phyloP scores from a whole-genome alignment of 1,284 basidiomycete genomes.

The Austroboletus niveus region DNA sequence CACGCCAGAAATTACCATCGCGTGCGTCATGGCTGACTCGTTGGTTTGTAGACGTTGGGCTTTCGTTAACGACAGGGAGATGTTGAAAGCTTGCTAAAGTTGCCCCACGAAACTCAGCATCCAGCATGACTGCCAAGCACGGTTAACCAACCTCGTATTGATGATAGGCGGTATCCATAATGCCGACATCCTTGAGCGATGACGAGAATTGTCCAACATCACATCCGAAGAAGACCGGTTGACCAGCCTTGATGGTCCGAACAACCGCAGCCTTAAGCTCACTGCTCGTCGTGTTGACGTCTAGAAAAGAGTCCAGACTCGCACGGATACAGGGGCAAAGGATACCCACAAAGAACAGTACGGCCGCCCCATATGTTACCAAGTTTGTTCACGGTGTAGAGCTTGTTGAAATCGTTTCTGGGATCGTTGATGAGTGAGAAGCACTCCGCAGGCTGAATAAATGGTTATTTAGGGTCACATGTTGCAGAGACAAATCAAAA shows the following conservation, averaged over 20 bases:
- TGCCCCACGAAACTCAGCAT: constrained; percentile 2
- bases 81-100: constrained; percentile 53
- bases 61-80: constrained; percentile 68
- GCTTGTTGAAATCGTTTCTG: constrained; percentile 75
- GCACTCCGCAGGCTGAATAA: constrained; percentile 54
- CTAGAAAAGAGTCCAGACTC: constrained; percentile 39
- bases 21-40: constrained; percentile 90
- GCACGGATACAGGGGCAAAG: neutral
- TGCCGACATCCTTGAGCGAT: constrained; percentile 63
- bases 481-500: constrained; percentile 3
- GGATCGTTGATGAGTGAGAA: constrained; percentile 97
- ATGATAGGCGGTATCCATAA: constrained; percentile 86
- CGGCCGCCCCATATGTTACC: constrained; percentile 90
- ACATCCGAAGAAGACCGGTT: constrained; percentile 94
- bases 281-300: constrained; percentile 86
- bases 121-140: neutral
- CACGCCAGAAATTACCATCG: constrained; percentile 93
- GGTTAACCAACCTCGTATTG: constrained; percentile 65
- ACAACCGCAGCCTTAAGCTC: constrained; percentile 82
- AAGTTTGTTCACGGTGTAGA: constrained; percentile 92
- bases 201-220: constrained; percentile 84
- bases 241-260: constrained; percentile 84
- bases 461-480: constrained; percentile 3
- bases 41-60: constrained; percentile 80
- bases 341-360: constrained; percentile 70